Base-by-base conservation (phyloP, 129 eudicot species). In the Escallonia rubra region DNA sequence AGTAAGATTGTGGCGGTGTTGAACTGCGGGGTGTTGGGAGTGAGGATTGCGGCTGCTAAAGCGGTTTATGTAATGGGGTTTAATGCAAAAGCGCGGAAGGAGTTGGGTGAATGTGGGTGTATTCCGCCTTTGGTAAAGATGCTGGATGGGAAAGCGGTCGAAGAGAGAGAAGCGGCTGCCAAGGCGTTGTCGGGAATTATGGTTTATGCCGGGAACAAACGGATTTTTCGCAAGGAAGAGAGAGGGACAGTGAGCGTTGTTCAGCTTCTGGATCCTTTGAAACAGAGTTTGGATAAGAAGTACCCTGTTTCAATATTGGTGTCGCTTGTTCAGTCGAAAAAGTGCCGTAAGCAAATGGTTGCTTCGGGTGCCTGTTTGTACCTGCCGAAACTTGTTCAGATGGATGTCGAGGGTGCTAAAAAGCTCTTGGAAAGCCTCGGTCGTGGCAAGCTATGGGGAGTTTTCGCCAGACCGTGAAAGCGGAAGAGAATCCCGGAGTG, bases 361-460 rank as follows among this genome's bases (percentile, higher is more conserved):
- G 81, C 70, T 43, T 73, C 86, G 4, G 96, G 99, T 43, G 96
- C 90, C 58, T 68, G 69, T 68, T 67, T 65, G 39, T 52, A 72
- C 77, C 63, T 93, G 78, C 88, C 66, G 79, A 93, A 93, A 79
- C 86, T 85, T 9, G 92, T 82, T 13, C 96, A 93, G 53, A 65
- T 70, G 73, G 86, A 93, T 52, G 85, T 89, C 45, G 96, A 86
- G 4, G 99, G 99, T 51, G 88, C 99, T 6, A 84, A 84, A 75
- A 89, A 93, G 86, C 83, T 93, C 62, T 74, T 78, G 11, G 99
- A 93, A 39, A 74, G 77, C 43, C 79, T 93, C 10, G 82, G 81
- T 8, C 78, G 68, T 3, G 86, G 92, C 7, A 93, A 93, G 72
- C 83, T 93, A 43, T 93, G 96, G 96, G 92, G 96, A 7, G 96